These are phyloP conservation scores for Pseudonitzschia multiseries DNA, from an alignment of 108 stramenopile species.

Conservation along the genomic window DNA sequence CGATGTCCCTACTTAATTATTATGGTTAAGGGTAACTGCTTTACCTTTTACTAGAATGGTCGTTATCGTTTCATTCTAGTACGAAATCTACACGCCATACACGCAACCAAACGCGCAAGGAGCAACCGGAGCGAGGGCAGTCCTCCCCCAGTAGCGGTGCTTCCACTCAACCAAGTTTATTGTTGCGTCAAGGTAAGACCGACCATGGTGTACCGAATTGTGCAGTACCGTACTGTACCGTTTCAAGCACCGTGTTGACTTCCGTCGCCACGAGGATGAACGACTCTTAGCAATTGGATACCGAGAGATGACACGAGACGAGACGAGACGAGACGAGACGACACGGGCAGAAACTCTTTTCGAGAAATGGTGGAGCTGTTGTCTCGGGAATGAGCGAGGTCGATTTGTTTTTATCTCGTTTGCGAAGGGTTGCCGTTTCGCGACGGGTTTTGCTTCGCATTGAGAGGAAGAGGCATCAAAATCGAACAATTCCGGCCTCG, in stretches of 20 bases:
- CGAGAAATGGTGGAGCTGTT: too few relatives aligned
- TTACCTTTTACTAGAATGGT: background rate
- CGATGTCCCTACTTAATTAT: background rate
- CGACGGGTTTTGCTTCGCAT: too few relatives aligned
- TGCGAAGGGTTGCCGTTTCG: too few relatives aligned
- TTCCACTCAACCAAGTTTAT: background rate
- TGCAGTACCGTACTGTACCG: too few relatives aligned
- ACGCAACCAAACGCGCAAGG: background rate
- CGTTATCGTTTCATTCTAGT: background rate
- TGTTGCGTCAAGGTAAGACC: conserved; percentile 10
- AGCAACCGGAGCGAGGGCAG: background rate
- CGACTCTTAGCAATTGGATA: too few relatives aligned
- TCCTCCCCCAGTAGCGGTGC: background rate
- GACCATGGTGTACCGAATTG: background rate
- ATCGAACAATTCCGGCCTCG: too few relatives aligned
- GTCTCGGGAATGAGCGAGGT: too few relatives aligned
- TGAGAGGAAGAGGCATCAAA: too few relatives aligned
- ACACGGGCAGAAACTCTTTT: too few relatives aligned
- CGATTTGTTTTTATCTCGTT: too few relatives aligned
- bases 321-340: background rate
- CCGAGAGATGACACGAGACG: background rate
- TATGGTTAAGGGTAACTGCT: background rate
- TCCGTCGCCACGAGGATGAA: background rate
- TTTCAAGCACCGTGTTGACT: background rate
- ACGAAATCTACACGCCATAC: background rate